phyloP scores from a whole-genome alignment of 2,329 filamentous ascomycete genomes.

The Neobulgaria alba region DNA sequence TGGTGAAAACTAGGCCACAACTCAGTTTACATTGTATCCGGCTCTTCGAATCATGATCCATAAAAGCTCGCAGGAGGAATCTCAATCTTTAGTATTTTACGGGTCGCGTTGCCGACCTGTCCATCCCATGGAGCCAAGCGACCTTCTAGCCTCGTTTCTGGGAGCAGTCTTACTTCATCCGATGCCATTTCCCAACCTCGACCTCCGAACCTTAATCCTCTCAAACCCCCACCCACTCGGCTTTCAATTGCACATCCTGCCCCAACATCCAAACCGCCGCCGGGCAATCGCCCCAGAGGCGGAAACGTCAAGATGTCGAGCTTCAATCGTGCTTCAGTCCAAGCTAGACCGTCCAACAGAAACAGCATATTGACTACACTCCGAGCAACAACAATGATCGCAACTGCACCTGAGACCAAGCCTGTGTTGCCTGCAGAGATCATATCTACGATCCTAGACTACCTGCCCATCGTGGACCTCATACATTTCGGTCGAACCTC shows the following conservation, averaged over 20 bases:
- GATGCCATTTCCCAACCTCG: background rate
- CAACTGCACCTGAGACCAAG: conserved; percentile 53
- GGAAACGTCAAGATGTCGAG: conserved; percentile 34
- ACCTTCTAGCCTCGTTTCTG: too few relatives aligned
- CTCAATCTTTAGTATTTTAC: too few relatives aligned
- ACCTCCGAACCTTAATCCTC: background rate
- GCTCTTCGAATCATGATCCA: too few relatives aligned
- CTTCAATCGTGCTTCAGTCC: conserved; percentile 29
- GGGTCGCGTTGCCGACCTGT: too few relatives aligned
- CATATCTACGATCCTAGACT: conserved; percentile 78
- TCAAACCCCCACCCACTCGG: background rate
- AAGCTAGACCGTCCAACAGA: conserved; percentile 23
- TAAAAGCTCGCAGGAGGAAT: too few relatives aligned
- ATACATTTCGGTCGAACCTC: conserved; percentile 79
- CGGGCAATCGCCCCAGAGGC: background rate
- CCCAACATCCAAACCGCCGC: background rate
- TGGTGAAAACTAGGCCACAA: too few relatives aligned
- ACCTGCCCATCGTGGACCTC: conserved; percentile 77
- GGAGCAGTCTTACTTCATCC: too few relatives aligned
- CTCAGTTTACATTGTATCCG: too few relatives aligned
- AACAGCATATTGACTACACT: conserved; percentile 65
- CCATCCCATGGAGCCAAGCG: too few relatives aligned
- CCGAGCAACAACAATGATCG: conserved; percentile 69
- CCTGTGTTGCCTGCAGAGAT: conserved; percentile 83
- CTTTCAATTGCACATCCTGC: background rate